Conservation (phyloP, 371 early-diverging fungal genomes). For the Furculomyces boomerangus region DNA sequence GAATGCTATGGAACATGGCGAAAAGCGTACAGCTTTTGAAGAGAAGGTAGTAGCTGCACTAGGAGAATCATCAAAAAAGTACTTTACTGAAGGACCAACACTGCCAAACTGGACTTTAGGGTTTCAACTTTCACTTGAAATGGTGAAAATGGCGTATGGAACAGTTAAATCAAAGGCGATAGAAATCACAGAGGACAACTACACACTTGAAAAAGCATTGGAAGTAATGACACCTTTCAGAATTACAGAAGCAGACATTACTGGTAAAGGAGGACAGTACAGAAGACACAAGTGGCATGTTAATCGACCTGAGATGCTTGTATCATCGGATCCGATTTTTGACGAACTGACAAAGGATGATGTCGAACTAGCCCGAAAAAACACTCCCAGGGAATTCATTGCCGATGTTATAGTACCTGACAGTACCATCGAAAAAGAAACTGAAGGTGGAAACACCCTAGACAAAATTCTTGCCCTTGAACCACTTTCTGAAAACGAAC, state of each 20-base stretch:
- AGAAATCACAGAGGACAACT: background rate
- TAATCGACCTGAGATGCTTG: background rate
- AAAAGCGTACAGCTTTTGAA: no score
- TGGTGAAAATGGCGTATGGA: background rate
- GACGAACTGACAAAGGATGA: background rate
- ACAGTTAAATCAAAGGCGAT: background rate
- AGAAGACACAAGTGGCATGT: background rate
- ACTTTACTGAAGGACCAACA: background rate
- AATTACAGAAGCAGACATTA: background rate
- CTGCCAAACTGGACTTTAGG: background rate
- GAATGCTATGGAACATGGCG: no score
- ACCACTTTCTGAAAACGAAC: constrained; percentile 6
- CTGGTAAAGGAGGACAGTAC: background rate
- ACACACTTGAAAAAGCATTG: background rate
- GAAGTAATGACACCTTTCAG: background rate
- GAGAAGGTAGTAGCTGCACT: background rate
- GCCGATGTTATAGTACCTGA: constrained; percentile 1
- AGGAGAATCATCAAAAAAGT: background rate
- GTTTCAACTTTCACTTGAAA: background rate
- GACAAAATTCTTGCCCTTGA: background rate
- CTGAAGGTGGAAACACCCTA: background rate
- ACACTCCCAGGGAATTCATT: background rate
- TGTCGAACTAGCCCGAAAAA: no score
- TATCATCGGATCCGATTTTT: background rate
- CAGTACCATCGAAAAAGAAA: background rate